Conservation (phyloP, 306 rosid genomes). For the Acmispon strigosus region DNA sequence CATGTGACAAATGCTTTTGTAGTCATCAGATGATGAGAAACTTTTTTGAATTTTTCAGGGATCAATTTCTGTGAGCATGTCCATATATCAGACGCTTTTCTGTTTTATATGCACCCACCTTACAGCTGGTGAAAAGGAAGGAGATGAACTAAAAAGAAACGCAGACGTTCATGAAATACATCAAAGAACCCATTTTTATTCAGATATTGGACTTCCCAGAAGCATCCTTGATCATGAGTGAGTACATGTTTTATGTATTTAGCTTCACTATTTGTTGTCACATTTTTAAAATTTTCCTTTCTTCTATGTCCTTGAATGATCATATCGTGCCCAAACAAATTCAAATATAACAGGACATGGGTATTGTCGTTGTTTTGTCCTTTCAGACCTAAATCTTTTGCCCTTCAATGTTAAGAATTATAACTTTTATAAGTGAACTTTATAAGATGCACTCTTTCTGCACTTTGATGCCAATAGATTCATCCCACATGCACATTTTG, state of each 20-base stretch:
- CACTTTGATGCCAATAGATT: background rate
- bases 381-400: background rate
- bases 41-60: conserved; percentile 50
- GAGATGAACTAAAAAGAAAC: conserved; percentile 66
- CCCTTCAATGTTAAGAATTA: background rate
- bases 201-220: conserved; percentile 52
- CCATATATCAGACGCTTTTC: conserved; percentile 79
- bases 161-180: conserved; percentile 75
- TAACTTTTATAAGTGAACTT: background rate
- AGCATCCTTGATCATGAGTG: conserved; percentile 74
- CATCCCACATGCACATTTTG: no score
- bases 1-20: background rate
- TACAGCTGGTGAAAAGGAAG: conserved; percentile 80
- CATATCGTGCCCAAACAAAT: background rate
- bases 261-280: background rate
- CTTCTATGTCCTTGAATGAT: background rate
- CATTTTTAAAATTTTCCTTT: background rate
- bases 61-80: conserved; percentile 86
- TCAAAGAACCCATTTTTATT: conserved; percentile 64
- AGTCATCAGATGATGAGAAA: conserved; percentile 8
- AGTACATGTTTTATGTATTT: conserved; percentile 27
- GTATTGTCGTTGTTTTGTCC: background rate
- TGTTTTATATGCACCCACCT: conserved; percentile 93
- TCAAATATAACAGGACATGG: background rate
- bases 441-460: no score